A percentile compares a stretch with the other conserved stretches of the same genome.
These are phyloP conservation scores for Chlamydomonas sphaeroides DNA, from an alignment of 139 green algal genomes.

Conservation along the genomic window DNA sequence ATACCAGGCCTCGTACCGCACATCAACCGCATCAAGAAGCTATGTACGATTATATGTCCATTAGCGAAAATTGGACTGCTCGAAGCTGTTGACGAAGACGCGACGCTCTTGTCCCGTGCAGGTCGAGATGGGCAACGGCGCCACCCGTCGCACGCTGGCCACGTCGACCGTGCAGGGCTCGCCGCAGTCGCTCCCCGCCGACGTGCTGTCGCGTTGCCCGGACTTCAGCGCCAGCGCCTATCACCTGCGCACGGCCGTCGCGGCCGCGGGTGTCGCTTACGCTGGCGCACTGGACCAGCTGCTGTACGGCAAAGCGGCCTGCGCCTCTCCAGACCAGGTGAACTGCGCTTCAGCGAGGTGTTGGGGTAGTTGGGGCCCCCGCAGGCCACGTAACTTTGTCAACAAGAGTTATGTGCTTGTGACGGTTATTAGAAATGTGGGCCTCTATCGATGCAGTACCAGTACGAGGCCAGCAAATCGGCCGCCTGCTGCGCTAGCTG, in stretches of 20 bases:
- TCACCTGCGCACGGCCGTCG: constrained; percentile 14
- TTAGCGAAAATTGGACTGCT: background rate
- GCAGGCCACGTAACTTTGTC: too few species aligned
- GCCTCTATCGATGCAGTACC: too few species aligned
- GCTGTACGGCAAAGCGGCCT: background rate
- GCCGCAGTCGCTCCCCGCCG: constrained; percentile 2
- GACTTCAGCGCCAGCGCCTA: background rate
- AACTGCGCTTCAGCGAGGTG: background rate
- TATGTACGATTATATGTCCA: too few species aligned
- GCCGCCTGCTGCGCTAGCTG: too few species aligned
- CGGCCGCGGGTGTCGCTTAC: constrained; percentile 5
- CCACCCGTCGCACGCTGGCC: constrained; percentile 23
- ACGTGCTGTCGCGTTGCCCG: background rate
- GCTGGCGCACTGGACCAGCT: constrained; percentile 28
- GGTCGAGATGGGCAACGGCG: constrained; percentile 25
- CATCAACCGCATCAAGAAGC: too few species aligned
- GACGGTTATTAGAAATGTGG: too few species aligned
- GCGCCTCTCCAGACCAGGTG: background rate
- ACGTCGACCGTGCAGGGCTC: constrained; percentile 13
- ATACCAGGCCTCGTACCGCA: too few species aligned
- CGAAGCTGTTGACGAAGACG: background rate
- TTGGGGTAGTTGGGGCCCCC: background rate
- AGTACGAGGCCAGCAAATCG: too few species aligned
- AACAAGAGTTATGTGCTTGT: too few species aligned
- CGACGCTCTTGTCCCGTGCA: background rate